Percentiles rank a stretch among this genome's conserved stretches.
Conservation (phyloP, 2,329 filamentous ascomycete species). For the Cytospora paraplurivora region DNA sequence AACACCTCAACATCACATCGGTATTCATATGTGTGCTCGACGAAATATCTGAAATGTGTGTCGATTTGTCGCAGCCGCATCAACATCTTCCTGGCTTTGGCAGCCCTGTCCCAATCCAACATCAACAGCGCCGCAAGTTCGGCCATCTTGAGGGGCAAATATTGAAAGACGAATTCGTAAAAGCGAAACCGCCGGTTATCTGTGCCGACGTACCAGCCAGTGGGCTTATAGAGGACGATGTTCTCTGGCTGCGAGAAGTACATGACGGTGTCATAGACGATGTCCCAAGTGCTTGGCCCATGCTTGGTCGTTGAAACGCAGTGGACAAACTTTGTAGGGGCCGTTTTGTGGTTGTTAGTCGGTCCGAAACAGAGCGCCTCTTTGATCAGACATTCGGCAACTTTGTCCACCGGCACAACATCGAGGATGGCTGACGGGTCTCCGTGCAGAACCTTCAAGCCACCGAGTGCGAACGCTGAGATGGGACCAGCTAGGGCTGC, state of each 20-base stretch:
- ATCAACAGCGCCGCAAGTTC: conserved; percentile 20
- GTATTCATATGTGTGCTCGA: conserved; percentile 27
- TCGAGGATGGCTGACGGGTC: conserved; percentile 21
- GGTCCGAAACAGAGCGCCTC: conserved; percentile 13
- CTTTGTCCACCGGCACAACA: conserved; percentile 28
- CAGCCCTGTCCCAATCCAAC: conserved; percentile 23
- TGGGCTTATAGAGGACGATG: conserved; percentile 23
- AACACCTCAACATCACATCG: conserved; percentile 12
- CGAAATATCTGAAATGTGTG: conserved; percentile 26
- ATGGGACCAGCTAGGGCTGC: conserved; percentile 27
- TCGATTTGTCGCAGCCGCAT: conserved; percentile 19
- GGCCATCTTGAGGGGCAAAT: conserved; percentile 21
- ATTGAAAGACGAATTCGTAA: conserved; percentile 27
- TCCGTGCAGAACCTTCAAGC: conserved; percentile 27
- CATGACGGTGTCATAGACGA: conserved; percentile 9
- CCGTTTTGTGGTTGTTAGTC: conserved; percentile 11
- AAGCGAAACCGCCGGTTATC: conserved; percentile 25
- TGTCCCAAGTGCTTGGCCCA: conserved; percentile 23
- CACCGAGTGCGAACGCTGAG: conserved; percentile 25
- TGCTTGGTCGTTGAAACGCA: conserved; percentile 19
- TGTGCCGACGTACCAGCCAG: conserved; percentile 23
- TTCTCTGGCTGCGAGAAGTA: conserved; percentile 26
- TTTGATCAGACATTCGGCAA: conserved; percentile 26
- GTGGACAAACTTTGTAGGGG: conserved; percentile 20
- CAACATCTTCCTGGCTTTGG: conserved; percentile 23